Base-by-base conservation (phyloP, 2,329 filamentous ascomycete species). In the Nemania diffusa region DNA sequence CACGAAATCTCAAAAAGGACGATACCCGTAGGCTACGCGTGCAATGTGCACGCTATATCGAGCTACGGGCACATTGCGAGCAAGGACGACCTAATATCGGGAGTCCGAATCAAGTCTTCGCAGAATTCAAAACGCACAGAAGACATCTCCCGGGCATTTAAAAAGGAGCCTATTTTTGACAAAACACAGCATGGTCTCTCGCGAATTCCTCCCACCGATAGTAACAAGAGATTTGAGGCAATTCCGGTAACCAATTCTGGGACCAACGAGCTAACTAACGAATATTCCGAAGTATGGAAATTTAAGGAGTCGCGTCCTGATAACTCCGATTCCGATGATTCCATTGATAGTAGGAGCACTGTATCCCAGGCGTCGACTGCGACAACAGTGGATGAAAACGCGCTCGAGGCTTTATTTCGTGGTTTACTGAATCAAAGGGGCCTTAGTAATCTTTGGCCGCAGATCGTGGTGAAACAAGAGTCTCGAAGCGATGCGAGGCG, bases 361-460 rank as follows among this genome's bases (percentile, higher is more conserved):
- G 8, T 52, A 57, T 63, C 29, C 5, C 32, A 51, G 20, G 44
- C 29, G 15, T 57, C 46, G 9, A 51, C 29, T 57, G 42, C 44
- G 2, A 63, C 53, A 11, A 57, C 61, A 26, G 52, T 44, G n/a
- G 61, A 57, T 17, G 52, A 57, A 13, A 29, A 63, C 3, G 61
- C 61, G 5, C n/a, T 64, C 7, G 62, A 53, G 32, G 55, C 46
- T 13, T 17, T 64, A 29, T 53, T 53, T 29, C n/a, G 24, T 8
- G 55, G 46, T 17, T n/a, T 64, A 4, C 24, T 64, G 46, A 22
- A 44, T 5, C 55, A 46, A 2, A 34, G 26, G 15, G 55, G 53
- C 13, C 62, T 64, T 34, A 6, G 3, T 11, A 58, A 52, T 44
- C 55, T 64, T 5, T 64, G 62, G 62, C 62, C 62, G 6, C 62